Conservation (phyloP, 192 early-diverging fungal species). For the Podochytrium sp. region DNA sequence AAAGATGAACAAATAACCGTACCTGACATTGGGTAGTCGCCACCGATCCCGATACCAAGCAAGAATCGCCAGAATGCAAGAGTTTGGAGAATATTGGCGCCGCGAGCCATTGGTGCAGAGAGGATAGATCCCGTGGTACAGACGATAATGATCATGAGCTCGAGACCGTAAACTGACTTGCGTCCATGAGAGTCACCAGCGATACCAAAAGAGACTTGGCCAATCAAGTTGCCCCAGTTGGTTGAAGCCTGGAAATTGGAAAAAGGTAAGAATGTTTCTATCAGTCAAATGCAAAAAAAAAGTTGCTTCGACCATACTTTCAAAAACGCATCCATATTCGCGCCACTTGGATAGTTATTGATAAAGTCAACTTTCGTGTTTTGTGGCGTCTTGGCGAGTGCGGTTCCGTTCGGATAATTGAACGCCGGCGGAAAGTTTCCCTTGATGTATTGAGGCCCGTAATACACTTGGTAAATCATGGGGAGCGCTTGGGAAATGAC, state of each 20-base stretch:
- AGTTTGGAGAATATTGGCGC: slow-evolving; percentile 68
- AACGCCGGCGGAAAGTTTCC: slow-evolving; percentile 38
- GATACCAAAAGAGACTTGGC: slow-evolving; percentile 88
- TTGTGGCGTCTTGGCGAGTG: slow-evolving; percentile 27
- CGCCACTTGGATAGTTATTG: slow-evolving; percentile 26
- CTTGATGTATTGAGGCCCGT: slow-evolving; percentile 25
- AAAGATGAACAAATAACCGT: no score
- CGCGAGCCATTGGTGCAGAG: slow-evolving; percentile 68
- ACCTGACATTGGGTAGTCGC: slow-evolving; percentile 94
- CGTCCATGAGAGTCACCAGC: slow-evolving; percentile 88
- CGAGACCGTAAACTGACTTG: slow-evolving; percentile 85
- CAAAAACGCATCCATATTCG: slow-evolving; percentile 73
- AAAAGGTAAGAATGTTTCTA: no score
- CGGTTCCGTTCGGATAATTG: not conserved
- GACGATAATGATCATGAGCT: slow-evolving; percentile 88
- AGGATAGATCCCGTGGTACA: slow-evolving; percentile 82
- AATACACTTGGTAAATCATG: slow-evolving; percentile 67
- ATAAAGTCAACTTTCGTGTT: slow-evolving; percentile 29
- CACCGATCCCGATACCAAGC: slow-evolving; percentile 92
- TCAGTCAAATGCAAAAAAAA: no score
- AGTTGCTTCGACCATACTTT: no score
- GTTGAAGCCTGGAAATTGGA: no score
- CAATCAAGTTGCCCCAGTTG: slow-evolving; percentile 87
- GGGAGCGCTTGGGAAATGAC: slow-evolving; percentile 89
- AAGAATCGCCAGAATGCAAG: slow-evolving; percentile 89